Evolutionary conservation across 164 flowering plant genomes (phyloP), one percentile per base, ranked within the genome.

Genomic region (Chloranthus sessilifolius): DNA sequence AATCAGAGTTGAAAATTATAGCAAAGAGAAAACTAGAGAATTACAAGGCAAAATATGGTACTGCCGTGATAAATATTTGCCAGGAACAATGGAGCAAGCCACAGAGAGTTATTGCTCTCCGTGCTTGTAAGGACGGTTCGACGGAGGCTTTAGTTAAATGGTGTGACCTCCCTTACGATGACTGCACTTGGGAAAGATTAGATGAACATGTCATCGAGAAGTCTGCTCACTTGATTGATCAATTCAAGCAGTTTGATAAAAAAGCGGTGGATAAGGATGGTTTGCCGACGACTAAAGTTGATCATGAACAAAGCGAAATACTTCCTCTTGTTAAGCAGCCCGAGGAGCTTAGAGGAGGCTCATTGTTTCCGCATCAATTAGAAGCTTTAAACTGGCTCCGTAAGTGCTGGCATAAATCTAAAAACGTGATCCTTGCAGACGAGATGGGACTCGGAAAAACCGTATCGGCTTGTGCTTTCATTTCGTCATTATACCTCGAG

Each of bases 391-490:
- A 94, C 65, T 94, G 99, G 99, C 62, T 94, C 74, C 89, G 97
- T 2, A 87, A 75, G 51, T 85, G 97, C 71, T 87, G 99, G 99
- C 67, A 71, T 52, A 87, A 67, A 52, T 80, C 85, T 23, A 89
- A 82, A 63, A 94, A 89, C 70, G 99, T 94, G 47, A 94, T 94
- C 53, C 87, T 94, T 47, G 99, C 99, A 50, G 99, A 94, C 79
- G 99, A 94, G 59, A 94, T 94, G 99, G 99, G 99, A 51, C 85
- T 94, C 21, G 99, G 99, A 23, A 94, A 94, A 70, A 94, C 99
- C 26, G 87, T 94, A 14, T 94, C 97, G 47, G 97, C 97, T 50
- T 69, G 77, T 70, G 97, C 99, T 60, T 94, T 94, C 69, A 11
- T 94, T 49, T 87, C 97, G 33, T 83, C 99, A 7, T 58, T 94